phyloP scores from a whole-genome alignment of 1,284 basidiomycete genomes.

The Ustilago curta region DNA sequence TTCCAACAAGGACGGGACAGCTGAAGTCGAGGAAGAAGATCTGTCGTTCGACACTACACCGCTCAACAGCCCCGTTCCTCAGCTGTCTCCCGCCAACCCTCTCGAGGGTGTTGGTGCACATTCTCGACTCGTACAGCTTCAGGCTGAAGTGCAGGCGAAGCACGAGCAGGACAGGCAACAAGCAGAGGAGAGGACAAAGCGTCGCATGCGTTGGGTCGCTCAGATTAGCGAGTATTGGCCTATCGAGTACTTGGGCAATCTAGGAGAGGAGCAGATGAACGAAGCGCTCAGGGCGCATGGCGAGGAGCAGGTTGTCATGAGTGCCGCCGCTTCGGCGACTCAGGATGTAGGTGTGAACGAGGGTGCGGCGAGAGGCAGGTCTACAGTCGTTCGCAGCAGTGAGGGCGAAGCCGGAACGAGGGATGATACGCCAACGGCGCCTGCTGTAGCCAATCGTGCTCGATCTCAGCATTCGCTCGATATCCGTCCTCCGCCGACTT shows the following conservation, averaged over 20 bases:
- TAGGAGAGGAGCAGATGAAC: slow-evolving; percentile 79
- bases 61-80: slow-evolving; percentile 83
- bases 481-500: slow-evolving; percentile 38
- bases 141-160: slow-evolving; percentile 20
- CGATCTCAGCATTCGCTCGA: slow-evolving; percentile 58
- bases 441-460: slow-evolving; percentile 20
- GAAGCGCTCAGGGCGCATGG: slow-evolving; percentile 63
- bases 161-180: slow-evolving; percentile 32
- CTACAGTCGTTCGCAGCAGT: slow-evolving; percentile 8
- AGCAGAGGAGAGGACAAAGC: slow-evolving; percentile 51
- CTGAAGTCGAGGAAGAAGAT: slow-evolving; percentile 60
- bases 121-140: slow-evolving; percentile 12
- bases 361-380: slow-evolving; percentile 11
- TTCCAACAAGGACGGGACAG: slow-evolving; percentile 23
- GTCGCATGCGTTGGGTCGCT: slow-evolving; percentile 70
- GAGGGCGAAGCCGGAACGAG: neutral
- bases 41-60: slow-evolving; percentile 58
- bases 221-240: slow-evolving; percentile 82
- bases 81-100: slow-evolving; percentile 68
- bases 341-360: neutral
- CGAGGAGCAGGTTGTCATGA: slow-evolving; percentile 17
- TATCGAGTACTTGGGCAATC: slow-evolving; percentile 78
- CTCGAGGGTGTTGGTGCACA: slow-evolving; percentile 18
- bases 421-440: neutral
- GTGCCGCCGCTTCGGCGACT: neutral